These are phyloP conservation scores for Penicillium canariense DNA, from an alignment of 495 filamentous ascomycete species.

Conservation along the genomic window DNA sequence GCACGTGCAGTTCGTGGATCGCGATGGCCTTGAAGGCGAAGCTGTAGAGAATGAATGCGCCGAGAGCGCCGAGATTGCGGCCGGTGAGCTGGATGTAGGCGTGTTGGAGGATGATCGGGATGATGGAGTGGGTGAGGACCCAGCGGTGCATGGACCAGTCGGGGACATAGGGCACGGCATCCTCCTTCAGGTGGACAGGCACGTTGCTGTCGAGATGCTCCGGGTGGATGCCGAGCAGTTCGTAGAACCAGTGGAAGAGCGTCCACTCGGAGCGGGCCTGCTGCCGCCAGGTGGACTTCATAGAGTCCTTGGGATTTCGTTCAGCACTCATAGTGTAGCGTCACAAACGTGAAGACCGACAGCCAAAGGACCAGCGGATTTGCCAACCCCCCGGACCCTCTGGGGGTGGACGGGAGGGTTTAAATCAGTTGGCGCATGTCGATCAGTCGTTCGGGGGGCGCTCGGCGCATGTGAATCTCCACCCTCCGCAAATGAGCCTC, in stretches of 20 bases:
- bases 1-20: conserved; percentile 32
- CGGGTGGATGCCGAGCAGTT: conserved; percentile 30
- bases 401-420: conserved; percentile 4
- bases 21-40: conserved; percentile 30
- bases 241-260: conserved; percentile 34
- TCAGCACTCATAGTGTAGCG: conserved; percentile 11
- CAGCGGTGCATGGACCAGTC: conserved; percentile 35
- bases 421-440: conserved; percentile 11
- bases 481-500: conserved; percentile 25
- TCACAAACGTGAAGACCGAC: background rate
- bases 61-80: conserved; percentile 23
- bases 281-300: conserved; percentile 39
- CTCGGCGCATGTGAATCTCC: conserved; percentile 27
- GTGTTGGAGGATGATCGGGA: conserved; percentile 30
- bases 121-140: conserved; percentile 25
- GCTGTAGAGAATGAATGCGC: conserved; percentile 30
- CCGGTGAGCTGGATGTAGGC: conserved; percentile 28
- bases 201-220: conserved; percentile 26
- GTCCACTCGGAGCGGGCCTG: conserved; percentile 29
- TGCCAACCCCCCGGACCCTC: background rate
- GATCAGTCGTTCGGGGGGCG: conserved; percentile 11
- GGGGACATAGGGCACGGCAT: conserved; percentile 27
- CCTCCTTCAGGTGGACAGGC: conserved; percentile 27
- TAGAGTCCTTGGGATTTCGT: conserved; percentile 33
- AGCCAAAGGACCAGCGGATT: background rate